These are phyloP conservation scores for Candida adriatica DNA, from an alignment of 805 yeast species.

Conservation along the genomic window DNA sequence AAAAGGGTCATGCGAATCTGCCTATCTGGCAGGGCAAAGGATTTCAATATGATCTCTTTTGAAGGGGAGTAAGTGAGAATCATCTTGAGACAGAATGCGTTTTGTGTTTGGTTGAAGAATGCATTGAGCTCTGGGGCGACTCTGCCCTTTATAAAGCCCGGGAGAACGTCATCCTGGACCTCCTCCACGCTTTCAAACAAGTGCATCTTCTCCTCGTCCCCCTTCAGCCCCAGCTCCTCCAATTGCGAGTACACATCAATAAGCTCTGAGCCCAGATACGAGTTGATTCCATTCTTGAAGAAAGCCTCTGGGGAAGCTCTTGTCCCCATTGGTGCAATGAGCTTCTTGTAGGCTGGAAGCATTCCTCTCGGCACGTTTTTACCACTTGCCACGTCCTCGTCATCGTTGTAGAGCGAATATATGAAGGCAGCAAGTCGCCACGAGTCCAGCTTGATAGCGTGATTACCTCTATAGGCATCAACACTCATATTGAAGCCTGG, in stretches of 20 bases:
- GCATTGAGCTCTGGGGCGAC: constrained; percentile 64
- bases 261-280: constrained; percentile 35
- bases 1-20: constrained; percentile 69
- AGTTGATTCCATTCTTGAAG: constrained; percentile 19
- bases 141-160: constrained; percentile 49
- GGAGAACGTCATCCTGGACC: constrained; percentile 33
- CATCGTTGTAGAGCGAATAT: constrained; percentile 34
- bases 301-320: constrained; percentile 30
- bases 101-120: constrained; percentile 29
- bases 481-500: constrained; percentile 37
- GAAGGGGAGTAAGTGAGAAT: constrained; percentile 27
- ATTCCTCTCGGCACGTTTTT: constrained; percentile 28
- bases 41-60: constrained; percentile 57
- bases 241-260: constrained; percentile 47
- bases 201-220: constrained; percentile 45
- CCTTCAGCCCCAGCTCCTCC: constrained; percentile 47
- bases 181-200: constrained; percentile 33
- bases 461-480: constrained; percentile 26
- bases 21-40: constrained; percentile 66
- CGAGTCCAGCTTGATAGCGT: constrained; percentile 51
- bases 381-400: constrained; percentile 7
- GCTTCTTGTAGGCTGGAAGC: constrained; percentile 32
- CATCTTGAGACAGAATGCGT: constrained; percentile 22
- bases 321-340: constrained; percentile 32
- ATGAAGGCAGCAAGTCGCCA: constrained; percentile 56